Base-by-base conservation (phyloP, 805 yeast species). In the Myxozyma vanderwaltii region DNA sequence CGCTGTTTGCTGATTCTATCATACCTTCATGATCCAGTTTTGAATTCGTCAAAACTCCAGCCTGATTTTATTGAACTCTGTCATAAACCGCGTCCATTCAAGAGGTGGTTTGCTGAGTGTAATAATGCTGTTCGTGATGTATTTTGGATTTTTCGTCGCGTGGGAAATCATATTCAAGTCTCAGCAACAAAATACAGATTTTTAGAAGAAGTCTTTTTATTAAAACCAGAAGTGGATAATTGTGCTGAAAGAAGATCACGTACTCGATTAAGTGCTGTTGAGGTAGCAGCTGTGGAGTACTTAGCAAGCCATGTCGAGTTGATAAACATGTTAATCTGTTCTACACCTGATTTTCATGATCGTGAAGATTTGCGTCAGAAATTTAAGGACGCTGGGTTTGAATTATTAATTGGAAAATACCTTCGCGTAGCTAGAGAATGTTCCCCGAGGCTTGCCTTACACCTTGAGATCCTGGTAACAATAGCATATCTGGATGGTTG, bases 291-390 rank as follows among this genome's bases (percentile, higher is more conserved):
- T 13, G 21, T 51, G 12, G 63, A 64, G 33, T 64, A 59, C 35
- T 50, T 64, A 13, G 63, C 56, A 10, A 15, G 21, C 12, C 66
- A 64, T 29, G 43, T 64, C 29, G 59, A 57, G 33, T 49, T 64
- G 13, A 5, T 61, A 17, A 59, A 54, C 40, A 36, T 54, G 19
- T 13, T 55, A 7, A 29, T 61, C 19, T 39, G 58, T 15, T 44
- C 62, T 12, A 15, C 40, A 8, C 36, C 47, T 4, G n/a, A 54
- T 8, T n/a, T 19, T 24, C 4, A 10, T 3, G 45, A 51, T 8
- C 50, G 63, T n/a, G 21, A 27, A n/a, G 31, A 23, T 5, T 31
- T 56, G 6, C 51, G 62, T 10, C 19, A 48, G n/a, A 23, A 46
- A n/a, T 15, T 60, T 10, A 41, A 36, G 19, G 47, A 35, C 8